Evolutionary conservation across 2,329 filamentous ascomycete genomes (phyloP).

Genomic region (Teratosphaeria destructans): DNA sequence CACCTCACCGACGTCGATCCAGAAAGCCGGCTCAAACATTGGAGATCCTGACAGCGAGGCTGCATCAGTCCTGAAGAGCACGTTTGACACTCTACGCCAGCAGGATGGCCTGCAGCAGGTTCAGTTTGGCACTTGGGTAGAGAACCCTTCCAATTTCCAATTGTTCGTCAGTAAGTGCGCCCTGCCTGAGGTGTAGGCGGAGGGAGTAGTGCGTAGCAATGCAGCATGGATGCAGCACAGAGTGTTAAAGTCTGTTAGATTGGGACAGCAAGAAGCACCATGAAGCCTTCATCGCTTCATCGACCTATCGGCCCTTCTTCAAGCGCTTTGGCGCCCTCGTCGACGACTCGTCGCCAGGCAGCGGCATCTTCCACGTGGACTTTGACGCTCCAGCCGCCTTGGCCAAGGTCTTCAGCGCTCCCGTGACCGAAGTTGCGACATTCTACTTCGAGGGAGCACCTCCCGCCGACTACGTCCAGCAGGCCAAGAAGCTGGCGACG

Average conservation of each 20-base stretch:
- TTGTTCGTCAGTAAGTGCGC: conserved; percentile 30
- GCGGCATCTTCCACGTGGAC: conserved; percentile 25
- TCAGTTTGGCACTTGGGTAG: conserved; percentile 29
- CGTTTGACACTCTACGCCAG: conserved; percentile 24
- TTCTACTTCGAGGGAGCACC: conserved; percentile 34
- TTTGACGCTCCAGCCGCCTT: conserved; percentile 16
- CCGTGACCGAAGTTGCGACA: conserved; percentile 40
- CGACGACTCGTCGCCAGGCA: conserved; percentile 6
- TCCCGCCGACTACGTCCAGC: conserved; percentile 22
- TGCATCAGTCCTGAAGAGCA: conserved; percentile 22
- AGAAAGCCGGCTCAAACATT: conserved; percentile 25
- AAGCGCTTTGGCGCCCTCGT: conserved; percentile 22
- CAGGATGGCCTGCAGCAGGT: conserved; percentile 28
- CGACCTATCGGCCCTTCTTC: conserved; percentile 31
- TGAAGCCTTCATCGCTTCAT: conserved; percentile 29
- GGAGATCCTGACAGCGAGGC: conserved; percentile 19
- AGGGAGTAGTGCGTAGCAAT: too few species aligned
- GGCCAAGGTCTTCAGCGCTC: conserved; percentile 24
- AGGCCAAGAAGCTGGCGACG: conserved; percentile 30
- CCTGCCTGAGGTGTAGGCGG: too few species aligned
- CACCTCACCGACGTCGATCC: neutral
- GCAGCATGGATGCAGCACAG: neutral
- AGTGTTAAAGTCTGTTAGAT: conserved; percentile 20
- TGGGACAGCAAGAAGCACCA: conserved; percentile 34
- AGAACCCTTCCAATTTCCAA: conserved; percentile 28